A percentile compares a stretch with the other conserved stretches of the same genome.
Conservation (phyloP, 106 monocot genomes). For the Dioscorea zingiberensis region DNA sequence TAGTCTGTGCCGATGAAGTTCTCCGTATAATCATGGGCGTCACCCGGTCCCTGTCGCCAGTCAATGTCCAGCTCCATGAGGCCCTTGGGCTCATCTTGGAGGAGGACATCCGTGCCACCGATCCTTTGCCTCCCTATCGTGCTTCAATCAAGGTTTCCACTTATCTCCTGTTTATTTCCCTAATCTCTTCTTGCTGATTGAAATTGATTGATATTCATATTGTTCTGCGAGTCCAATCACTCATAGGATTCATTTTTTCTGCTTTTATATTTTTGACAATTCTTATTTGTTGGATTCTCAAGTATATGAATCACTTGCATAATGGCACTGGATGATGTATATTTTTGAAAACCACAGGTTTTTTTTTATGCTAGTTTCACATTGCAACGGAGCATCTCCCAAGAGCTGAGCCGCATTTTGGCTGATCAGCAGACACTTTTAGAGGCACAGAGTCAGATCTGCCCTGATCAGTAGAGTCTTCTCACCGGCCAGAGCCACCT, state of each 20-base stretch:
- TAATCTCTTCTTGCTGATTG: background rate
- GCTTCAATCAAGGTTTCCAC: conserved; percentile 71
- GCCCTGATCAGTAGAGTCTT: no score
- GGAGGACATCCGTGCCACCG: conserved; percentile 73
- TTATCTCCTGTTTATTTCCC: background rate
- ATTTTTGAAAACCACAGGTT: background rate
- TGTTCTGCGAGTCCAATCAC: background rate
- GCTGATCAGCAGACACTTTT: no score
- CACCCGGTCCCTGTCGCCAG: conserved; percentile 36
- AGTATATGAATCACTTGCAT: no score
- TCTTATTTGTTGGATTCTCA: no score
- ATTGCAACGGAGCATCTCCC: no score
- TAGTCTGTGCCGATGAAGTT: conserved; percentile 72
- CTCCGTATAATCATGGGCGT: conserved; percentile 42
- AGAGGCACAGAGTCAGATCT: no score
- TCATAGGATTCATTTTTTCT: background rate
- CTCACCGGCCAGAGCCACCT: no score
- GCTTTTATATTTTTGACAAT: background rate
- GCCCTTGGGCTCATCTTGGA: conserved; percentile 67
- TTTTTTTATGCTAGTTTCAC: background rate
- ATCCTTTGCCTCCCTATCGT: conserved; percentile 84
- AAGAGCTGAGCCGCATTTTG: no score
- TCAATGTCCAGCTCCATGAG: conserved; percentile 44
- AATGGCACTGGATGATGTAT: no score
- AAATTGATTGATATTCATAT: background rate